Evolutionary conservation across 441 rosid species (phyloP).

Genomic region (Erodium trifolium): DNA sequence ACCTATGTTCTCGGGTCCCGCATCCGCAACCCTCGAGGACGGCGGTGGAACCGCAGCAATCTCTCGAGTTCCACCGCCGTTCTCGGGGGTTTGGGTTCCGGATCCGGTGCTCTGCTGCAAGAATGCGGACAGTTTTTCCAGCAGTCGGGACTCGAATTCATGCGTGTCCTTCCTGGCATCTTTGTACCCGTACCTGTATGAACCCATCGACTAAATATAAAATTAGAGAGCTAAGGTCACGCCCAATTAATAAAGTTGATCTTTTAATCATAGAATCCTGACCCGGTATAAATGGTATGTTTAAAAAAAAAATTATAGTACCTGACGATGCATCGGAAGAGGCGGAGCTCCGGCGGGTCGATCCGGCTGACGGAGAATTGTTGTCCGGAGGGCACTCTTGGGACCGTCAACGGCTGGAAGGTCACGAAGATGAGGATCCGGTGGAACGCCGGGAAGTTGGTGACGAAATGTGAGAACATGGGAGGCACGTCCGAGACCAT

Average conservation of each 20-base stretch:
- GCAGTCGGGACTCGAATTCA: slow-evolving; percentile 54
- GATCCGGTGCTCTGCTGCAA: slow-evolving; percentile 59
- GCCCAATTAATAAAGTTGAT: too few relatives aligned
- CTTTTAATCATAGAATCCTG: too few relatives aligned
- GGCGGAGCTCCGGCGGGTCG: slow-evolving; percentile 73
- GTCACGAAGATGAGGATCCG: slow-evolving; percentile 78
- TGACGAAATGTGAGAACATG: slow-evolving; percentile 86
- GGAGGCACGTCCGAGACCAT: slow-evolving; percentile 87
- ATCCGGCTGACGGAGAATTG: slow-evolving; percentile 86
- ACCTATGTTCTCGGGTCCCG: slow-evolving; percentile 2
- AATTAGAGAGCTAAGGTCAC: too few relatives aligned
- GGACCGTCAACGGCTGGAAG: slow-evolving; percentile 83
- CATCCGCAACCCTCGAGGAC: slow-evolving; percentile 37
- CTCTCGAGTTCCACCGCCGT: slow-evolving; percentile 11
- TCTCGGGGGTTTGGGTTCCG: too few relatives aligned
- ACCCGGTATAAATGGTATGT: too few relatives aligned
- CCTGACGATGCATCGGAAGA: slow-evolving; percentile 84
- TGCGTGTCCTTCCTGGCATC: slow-evolving; percentile 90
- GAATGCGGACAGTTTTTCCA: slow-evolving; percentile 50
- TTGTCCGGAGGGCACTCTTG: slow-evolving; percentile 71
- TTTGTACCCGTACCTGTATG: slow-evolving; percentile 72
- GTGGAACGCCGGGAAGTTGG: slow-evolving; percentile 95
- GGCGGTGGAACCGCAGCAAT: slow-evolving; percentile 75
- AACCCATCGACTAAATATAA: too few relatives aligned
- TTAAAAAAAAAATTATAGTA: too few relatives aligned